These are phyloP conservation scores for Plasmopara viticola DNA, from an alignment of 352 stramenopile species.

Conservation along the genomic window DNA sequence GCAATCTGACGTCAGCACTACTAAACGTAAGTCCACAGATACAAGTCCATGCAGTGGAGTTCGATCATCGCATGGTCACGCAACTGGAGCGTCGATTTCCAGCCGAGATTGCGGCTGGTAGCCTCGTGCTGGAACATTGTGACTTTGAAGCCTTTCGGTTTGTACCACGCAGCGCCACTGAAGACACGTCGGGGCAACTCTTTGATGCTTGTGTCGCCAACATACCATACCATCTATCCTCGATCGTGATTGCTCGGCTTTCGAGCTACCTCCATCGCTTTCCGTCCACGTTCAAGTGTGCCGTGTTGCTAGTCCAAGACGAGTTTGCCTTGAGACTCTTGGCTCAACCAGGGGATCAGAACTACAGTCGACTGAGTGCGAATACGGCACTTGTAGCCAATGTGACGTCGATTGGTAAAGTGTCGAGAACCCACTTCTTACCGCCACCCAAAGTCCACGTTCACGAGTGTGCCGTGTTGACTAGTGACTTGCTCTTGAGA, in stretches of 20 bases:
- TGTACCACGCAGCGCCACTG: background rate
- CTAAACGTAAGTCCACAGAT: slow-evolving; percentile 40
- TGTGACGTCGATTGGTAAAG: slow-evolving; percentile 51
- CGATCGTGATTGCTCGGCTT: slow-evolving; percentile 67
- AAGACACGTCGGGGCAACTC: slow-evolving; percentile 3
- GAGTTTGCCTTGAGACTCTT: slow-evolving; percentile 76
- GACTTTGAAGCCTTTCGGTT: slow-evolving; percentile 45
- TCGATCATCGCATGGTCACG: slow-evolving; percentile 70
- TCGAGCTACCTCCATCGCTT: slow-evolving; percentile 67
- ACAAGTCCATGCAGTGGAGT: slow-evolving; percentile 66
- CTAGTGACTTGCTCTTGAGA: too few species aligned
- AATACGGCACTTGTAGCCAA: slow-evolving; percentile 73
- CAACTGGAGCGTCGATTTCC: slow-evolving; percentile 56
- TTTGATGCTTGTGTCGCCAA: slow-evolving; percentile 81
- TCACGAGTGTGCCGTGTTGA: too few species aligned
- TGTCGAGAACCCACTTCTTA: slow-evolving; percentile 57
- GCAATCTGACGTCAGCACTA: slow-evolving; percentile 80
- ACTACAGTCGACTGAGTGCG: slow-evolving; percentile 75
- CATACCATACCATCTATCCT: slow-evolving; percentile 86
- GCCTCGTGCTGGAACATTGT: slow-evolving; percentile 32
- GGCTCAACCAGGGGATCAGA: slow-evolving; percentile 63
- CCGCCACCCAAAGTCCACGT: too few species aligned
- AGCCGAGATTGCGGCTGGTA: slow-evolving; percentile 12
- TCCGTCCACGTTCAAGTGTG: slow-evolving; percentile 43
- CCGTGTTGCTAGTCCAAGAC: slow-evolving; percentile 78